A percentile compares a stretch with the other conserved stretches of the same genome.
Conservation (phyloP, 2,329 filamentous ascomycete genomes). For the Aspergillus aculeatinus region DNA sequence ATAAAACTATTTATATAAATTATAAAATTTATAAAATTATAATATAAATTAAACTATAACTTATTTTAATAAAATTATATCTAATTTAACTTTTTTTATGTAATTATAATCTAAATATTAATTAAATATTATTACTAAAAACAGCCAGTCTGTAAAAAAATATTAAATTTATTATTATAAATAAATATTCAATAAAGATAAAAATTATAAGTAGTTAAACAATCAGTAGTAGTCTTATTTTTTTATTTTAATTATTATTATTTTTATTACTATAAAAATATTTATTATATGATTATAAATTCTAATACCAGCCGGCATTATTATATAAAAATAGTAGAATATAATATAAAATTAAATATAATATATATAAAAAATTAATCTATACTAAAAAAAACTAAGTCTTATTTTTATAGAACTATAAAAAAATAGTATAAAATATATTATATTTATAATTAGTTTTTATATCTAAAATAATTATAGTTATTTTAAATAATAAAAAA, state of each 20-base stretch:
- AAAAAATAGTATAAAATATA: conserved; percentile 10
- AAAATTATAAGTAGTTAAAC: no score
- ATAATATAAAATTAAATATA: no score
- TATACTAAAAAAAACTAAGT: no score
- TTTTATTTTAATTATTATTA: conserved; percentile 1
- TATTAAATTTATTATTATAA: not conserved
- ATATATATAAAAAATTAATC: no score
- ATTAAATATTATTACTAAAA: not conserved
- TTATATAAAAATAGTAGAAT: no score
- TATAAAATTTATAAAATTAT: not conserved
- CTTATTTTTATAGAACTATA: no score
- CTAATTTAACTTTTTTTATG: not conserved
- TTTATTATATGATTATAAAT: no score
- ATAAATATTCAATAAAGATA: not conserved
- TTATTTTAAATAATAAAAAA: no score
- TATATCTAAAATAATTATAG: no score
- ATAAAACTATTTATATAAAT: not conserved
- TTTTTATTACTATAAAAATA: not conserved
- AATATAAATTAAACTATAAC: no score
- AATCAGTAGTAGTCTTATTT: no score
- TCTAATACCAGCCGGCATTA: no score
- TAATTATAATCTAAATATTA: not conserved
- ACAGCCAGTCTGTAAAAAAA: not conserved
- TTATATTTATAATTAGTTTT: not conserved
- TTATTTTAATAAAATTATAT: not conserved